Conservation (phyloP, 768 basidiomycete genomes). For the Russula abietina region DNA sequence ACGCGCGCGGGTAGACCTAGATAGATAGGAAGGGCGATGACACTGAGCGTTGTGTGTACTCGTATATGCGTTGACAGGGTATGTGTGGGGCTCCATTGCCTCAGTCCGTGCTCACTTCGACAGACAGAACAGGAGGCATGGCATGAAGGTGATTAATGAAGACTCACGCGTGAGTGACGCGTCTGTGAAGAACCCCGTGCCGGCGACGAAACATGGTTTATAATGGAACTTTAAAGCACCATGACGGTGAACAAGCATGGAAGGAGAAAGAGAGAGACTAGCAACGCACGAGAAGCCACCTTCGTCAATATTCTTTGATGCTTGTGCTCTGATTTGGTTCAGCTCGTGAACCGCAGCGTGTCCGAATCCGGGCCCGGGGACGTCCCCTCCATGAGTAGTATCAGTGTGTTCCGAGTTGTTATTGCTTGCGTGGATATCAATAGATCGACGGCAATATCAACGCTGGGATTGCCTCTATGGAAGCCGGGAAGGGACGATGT, state of each 20-base stretch:
- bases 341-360: conserved; percentile 31
- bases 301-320: conserved; percentile 80
- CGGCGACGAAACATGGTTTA: conserved; percentile 44
- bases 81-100: no score
- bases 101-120: no score
- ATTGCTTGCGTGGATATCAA: not conserved
- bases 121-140: not conserved
- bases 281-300: conserved; percentile 69
- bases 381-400: no score
- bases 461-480: not conserved
- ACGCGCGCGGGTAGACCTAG: no score
- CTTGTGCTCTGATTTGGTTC: conserved; percentile 68
- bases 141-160: not conserved
- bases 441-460: not conserved
- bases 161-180: no score
- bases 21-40: no score
- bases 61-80: no score
- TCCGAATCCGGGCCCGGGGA: no score
- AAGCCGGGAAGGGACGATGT: not conserved
- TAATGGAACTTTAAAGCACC: conserved; percentile 37
- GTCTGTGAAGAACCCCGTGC: conserved; percentile 90
- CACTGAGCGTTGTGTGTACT: no score
- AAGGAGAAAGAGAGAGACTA: no score
- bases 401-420: not conserved
- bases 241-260: not conserved